Conservation (phyloP, 2,329 filamentous ascomycete genomes). For the Colletotrichum viniferum region DNA sequence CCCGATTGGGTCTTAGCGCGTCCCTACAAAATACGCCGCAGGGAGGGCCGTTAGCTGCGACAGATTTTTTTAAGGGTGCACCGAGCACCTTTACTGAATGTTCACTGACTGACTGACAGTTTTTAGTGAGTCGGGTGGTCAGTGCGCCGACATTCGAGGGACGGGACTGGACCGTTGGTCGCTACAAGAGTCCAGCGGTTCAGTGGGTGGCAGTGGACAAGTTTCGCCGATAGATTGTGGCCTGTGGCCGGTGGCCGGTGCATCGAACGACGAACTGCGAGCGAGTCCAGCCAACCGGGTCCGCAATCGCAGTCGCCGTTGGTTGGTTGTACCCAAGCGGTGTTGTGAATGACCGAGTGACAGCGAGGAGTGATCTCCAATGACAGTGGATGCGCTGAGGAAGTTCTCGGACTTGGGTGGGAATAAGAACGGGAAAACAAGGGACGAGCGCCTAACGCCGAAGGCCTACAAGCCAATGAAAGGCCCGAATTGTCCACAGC, state of each 20-base stretch:
- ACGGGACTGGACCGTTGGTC: neutral
- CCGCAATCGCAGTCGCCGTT: neutral
- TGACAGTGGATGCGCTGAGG: neutral
- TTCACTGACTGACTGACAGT: neutral
- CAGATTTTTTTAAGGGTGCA: neutral
- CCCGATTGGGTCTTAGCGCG: constrained; percentile 30
- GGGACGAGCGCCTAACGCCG: neutral
- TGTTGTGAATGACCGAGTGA: neutral
- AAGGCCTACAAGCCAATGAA: neutral
- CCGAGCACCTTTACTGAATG: neutral
- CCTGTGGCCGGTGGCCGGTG: constrained; percentile 8
- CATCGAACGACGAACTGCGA: neutral
- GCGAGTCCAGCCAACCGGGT: neutral
- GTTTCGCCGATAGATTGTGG: constrained; percentile 12
- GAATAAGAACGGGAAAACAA: constrained; percentile 19
- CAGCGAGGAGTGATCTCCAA: neutral
- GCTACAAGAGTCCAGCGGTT: neutral
- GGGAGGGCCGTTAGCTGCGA: constrained; percentile 14
- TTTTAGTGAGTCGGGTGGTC: neutral
- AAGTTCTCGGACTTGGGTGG: constrained; percentile 18
- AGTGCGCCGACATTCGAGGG: neutral
- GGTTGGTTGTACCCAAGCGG: neutral
- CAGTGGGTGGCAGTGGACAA: neutral
- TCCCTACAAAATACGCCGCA: constrained; percentile 24
- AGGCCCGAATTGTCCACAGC: neutral